These are phyloP conservation scores for Acanthamoeba royreba DNA, from an alignment of 208 protist genomes.

Conservation along the genomic window DNA sequence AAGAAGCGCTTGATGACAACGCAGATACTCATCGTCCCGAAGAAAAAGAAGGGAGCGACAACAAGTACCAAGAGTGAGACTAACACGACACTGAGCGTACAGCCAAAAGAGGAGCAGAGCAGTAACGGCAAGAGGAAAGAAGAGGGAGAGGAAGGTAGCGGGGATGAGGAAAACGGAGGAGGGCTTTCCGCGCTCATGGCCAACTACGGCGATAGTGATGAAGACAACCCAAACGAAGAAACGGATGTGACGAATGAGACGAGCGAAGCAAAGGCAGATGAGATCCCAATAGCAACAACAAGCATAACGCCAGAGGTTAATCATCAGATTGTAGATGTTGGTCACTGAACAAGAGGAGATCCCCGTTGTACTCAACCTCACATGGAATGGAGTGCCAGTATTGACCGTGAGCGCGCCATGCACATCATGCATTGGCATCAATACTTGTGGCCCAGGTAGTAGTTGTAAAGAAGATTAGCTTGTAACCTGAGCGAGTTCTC, in stretches of 20 bases:
- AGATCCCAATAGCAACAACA: not conserved
- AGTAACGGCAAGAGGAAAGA: not conserved
- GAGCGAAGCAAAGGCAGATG: too few species aligned
- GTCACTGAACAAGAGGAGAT: too few species aligned
- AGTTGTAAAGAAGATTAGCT: constrained; percentile 17
- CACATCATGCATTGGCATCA: not conserved
- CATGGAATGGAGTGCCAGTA: too few species aligned
- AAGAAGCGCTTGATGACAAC: not conserved
- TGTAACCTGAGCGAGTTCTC: not conserved
- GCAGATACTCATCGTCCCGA: constrained; percentile 2
- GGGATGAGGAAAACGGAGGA: not conserved
- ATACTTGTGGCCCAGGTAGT: constrained; percentile 6
- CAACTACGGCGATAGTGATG: not conserved
- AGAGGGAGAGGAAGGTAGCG: not conserved
- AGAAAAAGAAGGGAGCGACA: not conserved
- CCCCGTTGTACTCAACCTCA: too few species aligned
- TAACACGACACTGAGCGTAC: not conserved
- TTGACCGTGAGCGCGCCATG: too few species aligned
- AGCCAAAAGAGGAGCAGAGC: not conserved
- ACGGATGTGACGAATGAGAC: too few species aligned
- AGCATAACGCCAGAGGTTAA: not conserved
- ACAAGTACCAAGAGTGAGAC: not conserved
- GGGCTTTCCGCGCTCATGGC: not conserved
- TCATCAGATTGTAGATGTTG: too few species aligned
- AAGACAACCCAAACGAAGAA: not conserved